Evolutionary conservation across 2,329 filamentous ascomycete species (phyloP).

Genomic region (Ophiostoma sp.): DNA sequence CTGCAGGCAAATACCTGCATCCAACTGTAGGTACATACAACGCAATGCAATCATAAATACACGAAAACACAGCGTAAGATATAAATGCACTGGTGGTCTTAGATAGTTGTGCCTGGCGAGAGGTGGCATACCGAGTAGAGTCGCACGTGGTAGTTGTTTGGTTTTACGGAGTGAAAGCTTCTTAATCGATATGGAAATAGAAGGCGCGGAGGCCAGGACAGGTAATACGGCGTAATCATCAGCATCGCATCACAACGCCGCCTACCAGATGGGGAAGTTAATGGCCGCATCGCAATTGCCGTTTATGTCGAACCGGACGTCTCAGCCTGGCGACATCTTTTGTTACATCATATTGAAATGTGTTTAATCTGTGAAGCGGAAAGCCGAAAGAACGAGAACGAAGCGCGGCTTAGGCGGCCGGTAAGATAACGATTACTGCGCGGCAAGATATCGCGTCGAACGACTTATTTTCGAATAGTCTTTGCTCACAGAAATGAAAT

Average conservation of each 20-base stretch:
- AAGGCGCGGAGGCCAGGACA: slow-evolving; percentile 12
- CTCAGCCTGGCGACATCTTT: neutral
- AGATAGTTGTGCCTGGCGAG: neutral
- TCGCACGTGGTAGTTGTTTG: neutral
- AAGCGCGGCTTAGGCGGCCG: slow-evolving; percentile 5
- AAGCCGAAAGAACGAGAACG: neutral
- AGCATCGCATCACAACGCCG: slow-evolving; percentile 15
- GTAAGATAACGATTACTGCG: neutral
- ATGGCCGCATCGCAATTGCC: slow-evolving; percentile 13
- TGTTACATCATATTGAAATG: neutral
- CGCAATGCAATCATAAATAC: neutral
- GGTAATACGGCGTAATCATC: slow-evolving; percentile 22
- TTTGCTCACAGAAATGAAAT: neutral
- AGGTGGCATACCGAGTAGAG: neutral
- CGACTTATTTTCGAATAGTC: neutral
- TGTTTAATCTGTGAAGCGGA: too few relatives aligned
- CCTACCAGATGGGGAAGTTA: slow-evolving; percentile 22
- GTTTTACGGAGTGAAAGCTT: neutral
- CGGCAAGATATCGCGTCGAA: neutral
- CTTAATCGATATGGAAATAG: neutral
- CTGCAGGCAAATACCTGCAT: neutral
- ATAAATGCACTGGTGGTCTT: neutral
- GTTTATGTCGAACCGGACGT: neutral
- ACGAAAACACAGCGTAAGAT: neutral
- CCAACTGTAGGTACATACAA: neutral